Evolutionary conservation across 352 stramenopile species (phyloP), one percentile per base, ranked within the genome.

Genomic region (Labyrinthula sp.): DNA sequence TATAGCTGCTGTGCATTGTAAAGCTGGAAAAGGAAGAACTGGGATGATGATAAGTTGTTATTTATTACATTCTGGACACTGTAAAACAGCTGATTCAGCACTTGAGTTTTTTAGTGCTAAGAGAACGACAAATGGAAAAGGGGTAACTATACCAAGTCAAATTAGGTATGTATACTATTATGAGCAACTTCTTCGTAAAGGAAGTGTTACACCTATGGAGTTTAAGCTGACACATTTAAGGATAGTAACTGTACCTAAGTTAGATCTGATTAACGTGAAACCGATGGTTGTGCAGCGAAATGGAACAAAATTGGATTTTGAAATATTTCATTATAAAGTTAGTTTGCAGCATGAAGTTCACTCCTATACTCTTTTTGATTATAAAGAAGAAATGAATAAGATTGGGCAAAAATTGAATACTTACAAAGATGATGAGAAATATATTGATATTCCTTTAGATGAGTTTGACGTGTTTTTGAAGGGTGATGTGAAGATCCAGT

Each of bases 1-100:
- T 48, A 63, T 86, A n/a, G 72, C 67, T 0, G 74, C 71, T 15
- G 71, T 89, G 40, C 77, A 89, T 48, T 89, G 77, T 62, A 89
- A 89, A 57, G 77, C 75, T 25, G 14, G 25, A 22, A 67, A 73
- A 59, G 77, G 77, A n/a, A 68, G 77, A 33, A 82, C 77, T 10
- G 77, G 77, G 7, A 69, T 85, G 38, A 84, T 89, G 69, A 69
- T 81, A 38, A 76, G 65, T 48, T 67, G 60, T 7, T 59, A 36
- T 40, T 25, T 59, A 4, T 43, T 59, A 18, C 48, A 59, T 18
- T 58, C 45, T 17, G 43, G 49, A 14, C 15, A 43, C 6, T 58
- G 28, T 29, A 28, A 14, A 6, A 30, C 22, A 2, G 24, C 47
- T 7, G 52, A 60, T 18, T 37, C 50, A 10, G 46, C 52, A 7